Evolutionary conservation across 2,329 filamentous ascomycete species (phyloP), one percentile per base, ranked within the genome.

Genomic region (Aspergillus glaucus): DNA sequence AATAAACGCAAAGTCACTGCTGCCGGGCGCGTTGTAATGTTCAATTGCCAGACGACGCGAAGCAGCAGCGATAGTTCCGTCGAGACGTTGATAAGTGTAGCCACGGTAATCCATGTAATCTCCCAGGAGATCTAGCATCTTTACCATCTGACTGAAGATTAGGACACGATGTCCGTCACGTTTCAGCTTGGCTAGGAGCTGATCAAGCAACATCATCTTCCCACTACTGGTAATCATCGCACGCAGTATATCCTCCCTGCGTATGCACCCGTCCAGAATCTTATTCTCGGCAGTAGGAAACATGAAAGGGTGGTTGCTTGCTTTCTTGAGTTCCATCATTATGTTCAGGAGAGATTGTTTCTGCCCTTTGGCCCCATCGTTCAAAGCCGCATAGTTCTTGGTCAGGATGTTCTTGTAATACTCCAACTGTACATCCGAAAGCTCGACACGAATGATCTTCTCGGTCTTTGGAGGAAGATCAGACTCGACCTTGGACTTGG

Each of bases 81-180:
- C 93, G 6, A 98, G 80, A 15, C 93, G 82, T 65, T 98, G 94
- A 64, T 93, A 97, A 50, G 93, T 85, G 69, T 97, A 94, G n/a
- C 91, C 90, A 54, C 93, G 86, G 46, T 93, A 80, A 45, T 89
- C 87, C 56, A 97, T 81, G 65, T 98, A 98, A 62, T 98, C 92
- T 42, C 89, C 88, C 1, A 98, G 78, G 46, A 98, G 93, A 62
- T 98, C 91, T 19, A 98, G 80, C 87, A 98, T 97, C 65, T 89
- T 94, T 32, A 98, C 94, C 93, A 98, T 98, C 66, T 98, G 93
- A 67, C 92, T 97, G 76, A 98, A 98, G 56, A 98, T 97, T 54
- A 98, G 75, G 10, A 98, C 94, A 47, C 93, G 88, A 69, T 98
- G 93, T 43, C 88, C 89, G 62, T 98, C 93, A 58, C 86, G 88